phyloP scores from a whole-genome alignment of 202 grass and related monocot genomes.

The Dendrocalamus latiflorus region DNA sequence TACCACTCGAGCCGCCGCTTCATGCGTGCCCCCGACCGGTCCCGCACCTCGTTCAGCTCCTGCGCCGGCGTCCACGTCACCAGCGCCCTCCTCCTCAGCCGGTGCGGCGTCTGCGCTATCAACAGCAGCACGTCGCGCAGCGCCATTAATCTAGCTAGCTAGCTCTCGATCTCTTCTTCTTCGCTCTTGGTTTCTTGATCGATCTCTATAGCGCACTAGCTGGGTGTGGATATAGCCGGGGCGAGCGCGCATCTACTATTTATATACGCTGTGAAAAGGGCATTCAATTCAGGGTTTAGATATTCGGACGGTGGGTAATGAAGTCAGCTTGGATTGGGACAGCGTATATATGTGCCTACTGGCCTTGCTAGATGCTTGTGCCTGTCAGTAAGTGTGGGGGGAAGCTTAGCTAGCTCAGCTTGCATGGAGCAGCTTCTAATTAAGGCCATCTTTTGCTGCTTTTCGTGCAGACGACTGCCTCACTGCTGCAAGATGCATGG shows the following conservation, averaged over 20 bases:
- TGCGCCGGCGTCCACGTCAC: conserved; percentile 60
- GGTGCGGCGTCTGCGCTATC: conserved; percentile 58
- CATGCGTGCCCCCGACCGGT: conserved; percentile 64
- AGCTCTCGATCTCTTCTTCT: neutral
- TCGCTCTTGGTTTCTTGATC: neutral
- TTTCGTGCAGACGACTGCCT: no score
- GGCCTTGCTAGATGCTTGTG: conserved; percentile 6
- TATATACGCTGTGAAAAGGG: conserved; percentile 2
- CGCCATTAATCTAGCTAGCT: conserved; percentile 7
- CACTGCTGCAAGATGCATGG: no score
- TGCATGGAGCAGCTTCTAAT: conserved; percentile 7
- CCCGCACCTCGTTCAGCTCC: conserved; percentile 63
- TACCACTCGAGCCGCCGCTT: conserved; percentile 68
- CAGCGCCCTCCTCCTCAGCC: conserved; percentile 51
- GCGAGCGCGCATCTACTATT: neutral
- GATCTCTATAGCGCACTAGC: neutral
- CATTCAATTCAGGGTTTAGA: conserved; percentile 29
- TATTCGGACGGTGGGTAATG: conserved; percentile 34
- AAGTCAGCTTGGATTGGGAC: neutral
- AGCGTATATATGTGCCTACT: neutral
- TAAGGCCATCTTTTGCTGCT: no score
- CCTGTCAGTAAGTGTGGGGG: conserved; percentile 12
- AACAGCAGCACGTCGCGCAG: conserved; percentile 45
- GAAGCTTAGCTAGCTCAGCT: neutral
- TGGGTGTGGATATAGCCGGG: no score